Percentiles rank a stretch among this genome's conserved stretches.
These are phyloP conservation scores for Phalaenopsis hybrid DNA, from an alignment of 116 monocot genomes.

Conservation along the genomic window DNA sequence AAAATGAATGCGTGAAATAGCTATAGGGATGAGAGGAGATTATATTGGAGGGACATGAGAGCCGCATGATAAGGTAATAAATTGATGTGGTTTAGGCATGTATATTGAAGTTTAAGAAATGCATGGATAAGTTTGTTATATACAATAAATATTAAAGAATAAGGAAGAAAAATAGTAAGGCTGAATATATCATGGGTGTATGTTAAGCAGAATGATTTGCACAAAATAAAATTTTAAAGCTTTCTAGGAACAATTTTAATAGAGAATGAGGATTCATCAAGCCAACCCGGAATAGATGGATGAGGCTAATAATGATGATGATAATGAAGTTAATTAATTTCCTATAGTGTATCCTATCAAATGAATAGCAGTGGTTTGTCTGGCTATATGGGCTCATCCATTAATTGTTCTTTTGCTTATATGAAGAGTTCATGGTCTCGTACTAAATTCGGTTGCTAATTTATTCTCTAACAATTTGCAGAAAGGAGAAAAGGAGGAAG, in stretches of 20 bases:
- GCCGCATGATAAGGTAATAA: neutral
- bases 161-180: neutral
- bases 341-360: neutral
- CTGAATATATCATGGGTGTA: neutral
- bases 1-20: too few relatives aligned
- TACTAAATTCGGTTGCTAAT: constrained; percentile 1
- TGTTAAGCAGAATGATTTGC: neutral
- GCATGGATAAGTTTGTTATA: too few relatives aligned
- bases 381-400: neutral
- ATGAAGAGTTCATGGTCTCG: neutral
- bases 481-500: constrained; percentile 26
- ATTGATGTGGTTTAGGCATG: neutral
- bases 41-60: neutral
- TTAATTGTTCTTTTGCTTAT: neutral
- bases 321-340: neutral
- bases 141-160: too few relatives aligned
- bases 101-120: neutral
- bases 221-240: neutral
- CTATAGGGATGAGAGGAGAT: neutral
- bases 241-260: neutral
- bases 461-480: constrained; percentile 10
- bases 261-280: neutral
- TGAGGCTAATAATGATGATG: neutral
- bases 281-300: neutral
- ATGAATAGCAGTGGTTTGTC: neutral